A percentile compares a stretch with the other conserved stretches of the same genome.
These are phyloP conservation scores for Candida vartiovaarae DNA, from an alignment of 805 yeast species.

Conservation along the genomic window DNA sequence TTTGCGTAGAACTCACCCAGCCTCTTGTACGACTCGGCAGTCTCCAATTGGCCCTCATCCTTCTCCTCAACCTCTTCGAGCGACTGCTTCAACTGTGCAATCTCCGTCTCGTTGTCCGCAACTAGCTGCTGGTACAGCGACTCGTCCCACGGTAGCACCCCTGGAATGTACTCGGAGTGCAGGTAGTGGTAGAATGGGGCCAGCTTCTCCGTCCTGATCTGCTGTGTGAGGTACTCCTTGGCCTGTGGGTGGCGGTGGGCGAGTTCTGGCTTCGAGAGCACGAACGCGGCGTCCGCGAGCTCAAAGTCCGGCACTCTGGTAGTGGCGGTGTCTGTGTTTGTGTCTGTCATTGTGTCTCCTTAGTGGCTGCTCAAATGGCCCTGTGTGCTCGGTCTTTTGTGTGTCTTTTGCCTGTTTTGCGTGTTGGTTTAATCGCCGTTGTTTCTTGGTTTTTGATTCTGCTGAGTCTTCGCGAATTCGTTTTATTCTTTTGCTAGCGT, in stretches of 20 bases:
- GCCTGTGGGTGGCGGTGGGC: conserved; percentile 36
- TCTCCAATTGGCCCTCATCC: conserved; percentile 82
- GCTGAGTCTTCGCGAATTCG: too few species aligned
- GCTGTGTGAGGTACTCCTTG: conserved; percentile 38
- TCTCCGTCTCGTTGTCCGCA: conserved; percentile 47
- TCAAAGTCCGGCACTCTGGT: conserved; percentile 69
- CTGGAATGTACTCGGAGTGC: conserved; percentile 35
- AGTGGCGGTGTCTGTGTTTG: too few species aligned
- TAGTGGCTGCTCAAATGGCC: too few species aligned
- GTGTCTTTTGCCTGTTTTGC: too few species aligned
- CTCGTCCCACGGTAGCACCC: conserved; percentile 53
- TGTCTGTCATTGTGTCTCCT: too few species aligned
- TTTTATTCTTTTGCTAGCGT: too few species aligned
- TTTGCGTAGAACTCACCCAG: conserved; percentile 84
- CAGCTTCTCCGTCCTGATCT: conserved; percentile 55
- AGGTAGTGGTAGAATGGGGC: conserved; percentile 81
- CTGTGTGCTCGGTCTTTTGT: too few species aligned
- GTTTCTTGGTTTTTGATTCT: too few species aligned
- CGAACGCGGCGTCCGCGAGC: conserved; percentile 75
- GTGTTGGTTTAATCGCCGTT: too few species aligned
- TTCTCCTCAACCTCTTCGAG: conserved; percentile 44
- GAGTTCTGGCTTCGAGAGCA: conserved; percentile 38
- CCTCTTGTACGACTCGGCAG: conserved; percentile 65
- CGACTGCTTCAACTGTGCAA: conserved; percentile 37
- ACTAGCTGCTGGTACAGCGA: conserved; percentile 42